Evolutionary conservation across 192 early-diverging fungal genomes (phyloP).

Genomic region (Podila horticola): DNA sequence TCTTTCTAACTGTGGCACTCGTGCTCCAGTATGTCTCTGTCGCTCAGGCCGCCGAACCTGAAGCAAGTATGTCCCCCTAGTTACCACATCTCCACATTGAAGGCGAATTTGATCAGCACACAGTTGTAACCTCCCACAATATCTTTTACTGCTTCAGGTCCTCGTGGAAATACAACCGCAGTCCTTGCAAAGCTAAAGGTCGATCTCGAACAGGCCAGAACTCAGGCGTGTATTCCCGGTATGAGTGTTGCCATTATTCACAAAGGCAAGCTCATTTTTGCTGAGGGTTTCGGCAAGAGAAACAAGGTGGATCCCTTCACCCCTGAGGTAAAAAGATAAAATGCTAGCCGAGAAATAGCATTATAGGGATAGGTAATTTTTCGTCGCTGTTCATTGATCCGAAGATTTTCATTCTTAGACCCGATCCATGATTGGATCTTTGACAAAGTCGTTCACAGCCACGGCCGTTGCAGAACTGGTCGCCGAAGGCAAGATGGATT

Average conservation of each 20-base stretch:
- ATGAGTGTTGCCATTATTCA: background rate
- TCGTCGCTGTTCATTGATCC: too few relatives aligned
- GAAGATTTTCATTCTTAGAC: conserved; percentile 5
- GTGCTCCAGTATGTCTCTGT: too few relatives aligned
- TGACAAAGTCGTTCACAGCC: conserved; percentile 24
- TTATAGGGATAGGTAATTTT: too few relatives aligned
- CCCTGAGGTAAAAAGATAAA: too few relatives aligned
- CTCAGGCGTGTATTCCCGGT: background rate
- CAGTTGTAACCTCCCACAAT: too few relatives aligned
- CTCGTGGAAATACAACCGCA: background rate
- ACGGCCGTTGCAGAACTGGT: conserved; percentile 14
- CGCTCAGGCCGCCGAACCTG: too few relatives aligned
- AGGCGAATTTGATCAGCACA: too few relatives aligned
- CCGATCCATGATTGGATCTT: conserved; percentile 3
- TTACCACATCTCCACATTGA: too few relatives aligned
- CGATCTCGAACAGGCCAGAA: background rate
- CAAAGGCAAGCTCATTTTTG: background rate
- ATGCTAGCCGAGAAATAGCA: too few relatives aligned
- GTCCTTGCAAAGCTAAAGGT: background rate
- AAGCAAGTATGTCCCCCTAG: too few relatives aligned
- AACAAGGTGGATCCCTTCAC: background rate
- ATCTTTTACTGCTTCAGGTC: too few relatives aligned
- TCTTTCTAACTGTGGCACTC: too few relatives aligned
- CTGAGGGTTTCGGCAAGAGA: conserved; percentile 4
- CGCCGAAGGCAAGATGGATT: conserved; percentile 10